Conservation (phyloP, 331 rosid genomes). For the Quercus phellos region DNA sequence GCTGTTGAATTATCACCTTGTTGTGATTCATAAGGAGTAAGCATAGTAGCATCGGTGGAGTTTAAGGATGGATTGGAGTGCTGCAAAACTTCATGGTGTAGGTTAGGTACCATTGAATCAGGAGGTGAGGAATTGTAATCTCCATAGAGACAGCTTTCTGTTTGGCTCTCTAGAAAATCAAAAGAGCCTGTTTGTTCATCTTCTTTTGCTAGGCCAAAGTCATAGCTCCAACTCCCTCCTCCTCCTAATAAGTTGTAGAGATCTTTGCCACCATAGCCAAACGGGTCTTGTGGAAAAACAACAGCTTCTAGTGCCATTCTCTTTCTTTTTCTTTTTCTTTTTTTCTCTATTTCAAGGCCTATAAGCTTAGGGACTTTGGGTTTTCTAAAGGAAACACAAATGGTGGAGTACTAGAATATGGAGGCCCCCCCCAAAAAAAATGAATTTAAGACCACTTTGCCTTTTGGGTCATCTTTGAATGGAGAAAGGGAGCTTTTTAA, state of each 20-base stretch:
- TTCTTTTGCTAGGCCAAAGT: conserved; percentile 16
- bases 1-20: conserved; percentile 7
- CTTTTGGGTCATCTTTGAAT: conserved; percentile 21
- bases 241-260: conserved; percentile 40
- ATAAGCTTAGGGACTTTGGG: background rate
- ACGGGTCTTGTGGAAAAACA: conserved; percentile 61
- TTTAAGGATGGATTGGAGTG: conserved; percentile 38
- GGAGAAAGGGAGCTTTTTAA: conserved; percentile 37
- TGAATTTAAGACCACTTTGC: background rate
- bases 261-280: conserved; percentile 40
- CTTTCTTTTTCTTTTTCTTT: conserved; percentile 1
- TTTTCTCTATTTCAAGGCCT: conserved; percentile 19
- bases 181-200: conserved; percentile 27
- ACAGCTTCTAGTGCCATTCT: conserved; percentile 82
- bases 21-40: conserved; percentile 10
- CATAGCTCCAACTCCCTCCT: conserved; percentile 23
- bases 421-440: background rate
- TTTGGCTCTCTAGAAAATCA: conserved; percentile 48
- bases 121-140: conserved; percentile 40
- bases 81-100: conserved; percentile 24
- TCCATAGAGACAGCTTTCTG: conserved; percentile 27
- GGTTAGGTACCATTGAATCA: conserved; percentile 34
- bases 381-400: background rate
- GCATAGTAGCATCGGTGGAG: conserved; percentile 5
- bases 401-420: background rate